Base-by-base conservation (phyloP, 23 red algal genomes). In the Gracilaria gracilis region DNA sequence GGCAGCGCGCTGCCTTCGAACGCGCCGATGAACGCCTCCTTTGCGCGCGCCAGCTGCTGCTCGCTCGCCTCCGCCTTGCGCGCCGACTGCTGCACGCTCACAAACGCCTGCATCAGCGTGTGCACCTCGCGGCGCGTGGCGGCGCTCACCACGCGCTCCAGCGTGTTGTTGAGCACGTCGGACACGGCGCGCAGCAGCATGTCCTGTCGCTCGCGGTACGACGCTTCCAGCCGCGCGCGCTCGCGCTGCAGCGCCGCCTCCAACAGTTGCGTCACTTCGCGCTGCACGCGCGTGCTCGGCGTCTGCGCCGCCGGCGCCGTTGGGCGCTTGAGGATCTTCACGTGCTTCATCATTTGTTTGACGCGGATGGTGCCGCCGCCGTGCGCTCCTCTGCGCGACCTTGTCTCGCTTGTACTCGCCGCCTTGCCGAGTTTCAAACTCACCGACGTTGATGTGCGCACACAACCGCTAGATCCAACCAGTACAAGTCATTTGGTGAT, bases 301-400 rank as follows among this genome's bases (percentile, higher is more conserved):
- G 73, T 90, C 21, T 20, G 27, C 62, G 82, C 4, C 46, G 87
- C 57, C 5, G 59, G n/a, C 1, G 87, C 19, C 11, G 73, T 67
- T 25, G 87, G 87, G 20, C 87, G 33, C 31, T 90, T 90, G 36
- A 90, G 64, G 64, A 90, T 90, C 87, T 90, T 90, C n/a, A 90
- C 74, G 50, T 90, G 71, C 58, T 90, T 90, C 87, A 90, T 90
- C 64, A 69, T 69, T 19, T 55, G 44, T 48, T 48, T n/a, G n/a
- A n/a, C n/a, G n/a, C n/a, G n/a, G n/a, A n/a, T n/a, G n/a, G n/a
- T n/a, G n/a, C n/a, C n/a, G n/a, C n/a, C n/a, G n/a, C n/a, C n/a
- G n/a, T n/a, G n/a, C 42, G 11, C 42, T 46, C 42, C 5, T 46
- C 42, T n/a, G n/a, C n/a, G n/a, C n/a, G n/a, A n/a, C n/a, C n/a